Conservation (phyloP, 345 rosid genomes). For the Populus ilicifolia region DNA sequence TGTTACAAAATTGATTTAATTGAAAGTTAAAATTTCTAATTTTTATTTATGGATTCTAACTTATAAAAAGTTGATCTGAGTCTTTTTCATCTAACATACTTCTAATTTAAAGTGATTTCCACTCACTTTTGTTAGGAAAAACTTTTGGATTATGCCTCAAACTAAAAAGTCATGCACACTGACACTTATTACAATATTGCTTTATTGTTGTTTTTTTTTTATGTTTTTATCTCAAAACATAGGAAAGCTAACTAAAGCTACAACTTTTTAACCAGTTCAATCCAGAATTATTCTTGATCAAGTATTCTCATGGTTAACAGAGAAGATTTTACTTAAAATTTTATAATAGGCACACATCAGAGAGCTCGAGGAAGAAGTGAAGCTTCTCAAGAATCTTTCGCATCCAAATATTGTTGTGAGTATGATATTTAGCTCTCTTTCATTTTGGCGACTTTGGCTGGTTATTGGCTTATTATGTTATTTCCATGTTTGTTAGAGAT, state of each 20-base stretch:
- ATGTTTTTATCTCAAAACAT: not conserved
- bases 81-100: too few species aligned
- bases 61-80: too few species aligned
- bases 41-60: too few species aligned
- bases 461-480: not conserved
- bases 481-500: slow-evolving; percentile 21
- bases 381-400: slow-evolving; percentile 35
- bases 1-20: too few species aligned
- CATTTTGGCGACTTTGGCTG: not conserved
- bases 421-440: not conserved
- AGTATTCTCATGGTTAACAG: not conserved
- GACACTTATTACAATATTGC: not conserved
- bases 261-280: not conserved
- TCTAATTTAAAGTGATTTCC: too few species aligned
- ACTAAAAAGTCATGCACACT: too few species aligned
- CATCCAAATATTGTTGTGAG: slow-evolving; percentile 35
- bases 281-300: not conserved
- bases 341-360: slow-evolving; percentile 25
- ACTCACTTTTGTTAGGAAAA: too few species aligned
- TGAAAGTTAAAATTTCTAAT: too few species aligned
- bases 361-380: slow-evolving; percentile 39
- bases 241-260: not conserved
- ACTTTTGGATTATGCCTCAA: too few species aligned
- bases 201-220: too few species aligned
- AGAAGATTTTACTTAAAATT: slow-evolving; percentile 7